Percentiles rank a stretch among this genome's conserved stretches.
These are phyloP conservation scores for Rhipidocladum racemiflorum DNA, from an alignment of 176 grass and related monocot genomes.

Conservation along the genomic window DNA sequence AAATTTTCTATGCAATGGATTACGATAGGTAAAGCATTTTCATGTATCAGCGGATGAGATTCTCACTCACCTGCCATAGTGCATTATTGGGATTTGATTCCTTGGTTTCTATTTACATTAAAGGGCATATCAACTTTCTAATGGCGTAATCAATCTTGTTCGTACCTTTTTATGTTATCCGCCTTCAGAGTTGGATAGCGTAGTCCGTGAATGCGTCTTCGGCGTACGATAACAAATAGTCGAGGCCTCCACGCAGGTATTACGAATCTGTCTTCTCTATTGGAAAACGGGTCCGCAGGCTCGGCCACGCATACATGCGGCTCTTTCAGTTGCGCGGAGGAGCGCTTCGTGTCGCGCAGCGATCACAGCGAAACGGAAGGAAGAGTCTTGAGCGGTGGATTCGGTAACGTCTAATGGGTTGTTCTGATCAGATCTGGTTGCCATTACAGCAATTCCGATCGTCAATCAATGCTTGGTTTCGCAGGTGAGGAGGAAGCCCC, in stretches of 20 bases:
- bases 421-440: not conserved
- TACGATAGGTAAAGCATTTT: not conserved
- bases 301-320: not conserved
- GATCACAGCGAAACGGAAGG: not conserved
- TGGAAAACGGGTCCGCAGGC: no score
- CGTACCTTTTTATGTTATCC: not conserved
- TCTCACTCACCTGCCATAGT: not conserved
- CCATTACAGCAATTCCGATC: not conserved
- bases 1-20: not conserved
- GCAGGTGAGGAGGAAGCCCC: not conserved
- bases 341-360: not conserved
- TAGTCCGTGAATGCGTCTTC: fast-evolving
- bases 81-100: conserved; percentile 12
- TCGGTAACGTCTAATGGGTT: not conserved
- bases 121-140: not conserved
- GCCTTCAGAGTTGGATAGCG: not conserved
- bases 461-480: not conserved
- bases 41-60: conserved; percentile 2
- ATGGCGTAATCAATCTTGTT: not conserved
- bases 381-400: not conserved
- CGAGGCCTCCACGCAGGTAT: not conserved
- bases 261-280: not conserved
- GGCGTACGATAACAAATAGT: not conserved
- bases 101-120: not conserved
- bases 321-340: not conserved